phyloP scores from a whole-genome alignment of 805 yeast genomes.

The Grigorovia jiainica region DNA sequence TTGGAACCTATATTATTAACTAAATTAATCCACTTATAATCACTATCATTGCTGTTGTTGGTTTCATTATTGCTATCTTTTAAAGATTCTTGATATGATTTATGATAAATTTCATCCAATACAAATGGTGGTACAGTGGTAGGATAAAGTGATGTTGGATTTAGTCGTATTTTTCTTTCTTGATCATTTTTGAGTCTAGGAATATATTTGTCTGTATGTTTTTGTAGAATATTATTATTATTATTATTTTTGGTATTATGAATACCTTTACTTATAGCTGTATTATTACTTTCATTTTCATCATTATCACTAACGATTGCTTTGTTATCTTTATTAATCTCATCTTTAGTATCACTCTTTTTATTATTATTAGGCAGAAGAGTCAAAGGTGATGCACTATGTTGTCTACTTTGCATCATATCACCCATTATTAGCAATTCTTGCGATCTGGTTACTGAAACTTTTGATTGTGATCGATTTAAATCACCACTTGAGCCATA shows the following conservation, averaged over 20 bases:
- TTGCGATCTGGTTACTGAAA: background rate
- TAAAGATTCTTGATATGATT: background rate
- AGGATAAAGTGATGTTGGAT: conserved; percentile 32
- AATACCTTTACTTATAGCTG: background rate
- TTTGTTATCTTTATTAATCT: background rate
- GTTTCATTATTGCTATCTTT: background rate
- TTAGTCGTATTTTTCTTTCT: conserved; percentile 8
- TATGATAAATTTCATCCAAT: conserved; percentile 34
- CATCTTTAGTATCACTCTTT: background rate
- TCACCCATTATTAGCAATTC: background rate
- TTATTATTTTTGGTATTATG: background rate
- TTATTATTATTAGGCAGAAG: background rate
- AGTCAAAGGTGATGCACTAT: background rate
- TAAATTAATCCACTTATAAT: conserved; percentile 1
- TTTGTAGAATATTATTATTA: background rate
- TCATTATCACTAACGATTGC: background rate
- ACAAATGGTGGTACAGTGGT: conserved; percentile 56
- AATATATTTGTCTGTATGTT: background rate
- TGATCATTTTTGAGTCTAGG: background rate
- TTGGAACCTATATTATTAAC: conserved; percentile 2
- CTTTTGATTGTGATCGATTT: background rate
- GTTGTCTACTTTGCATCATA: background rate
- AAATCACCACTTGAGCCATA: background rate
- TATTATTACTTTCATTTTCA: background rate
- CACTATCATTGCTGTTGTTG: conserved; percentile 1